These are phyloP conservation scores for Penicillium sp. DNA, from an alignment of 2,329 filamentous ascomycete genomes.

Conservation along the genomic window DNA sequence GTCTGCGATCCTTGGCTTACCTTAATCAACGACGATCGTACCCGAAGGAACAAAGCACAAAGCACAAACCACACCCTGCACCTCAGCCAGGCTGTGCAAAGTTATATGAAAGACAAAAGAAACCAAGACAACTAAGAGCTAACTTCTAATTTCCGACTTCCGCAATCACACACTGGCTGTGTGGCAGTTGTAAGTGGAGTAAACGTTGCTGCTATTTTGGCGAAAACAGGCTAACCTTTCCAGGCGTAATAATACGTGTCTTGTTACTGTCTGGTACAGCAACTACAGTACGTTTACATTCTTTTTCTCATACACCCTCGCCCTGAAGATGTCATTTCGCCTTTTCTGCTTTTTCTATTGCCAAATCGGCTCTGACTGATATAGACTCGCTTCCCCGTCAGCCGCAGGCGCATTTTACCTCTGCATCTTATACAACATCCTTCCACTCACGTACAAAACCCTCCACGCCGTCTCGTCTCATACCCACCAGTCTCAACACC, in stretches of 20 bases:
- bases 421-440: too few relatives aligned
- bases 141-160: conserved; percentile 1
- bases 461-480: background rate
- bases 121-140: background rate
- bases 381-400: background rate
- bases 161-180: conserved; percentile 2
- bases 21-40: conserved; percentile 5
- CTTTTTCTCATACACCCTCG: background rate
- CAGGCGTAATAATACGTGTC: conserved; percentile 12
- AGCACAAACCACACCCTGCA: background rate
- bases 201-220: conserved; percentile 24
- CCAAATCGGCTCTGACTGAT: background rate
- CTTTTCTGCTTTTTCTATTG: background rate
- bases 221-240: conserved; percentile 10
- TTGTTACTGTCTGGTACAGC: conserved; percentile 22
- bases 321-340: background rate
- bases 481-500: background rate
- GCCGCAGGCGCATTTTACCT: background rate
- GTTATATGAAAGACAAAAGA: background rate
- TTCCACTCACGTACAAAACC: too few relatives aligned
- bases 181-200: conserved; percentile 19
- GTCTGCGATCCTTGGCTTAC: conserved; percentile 7
- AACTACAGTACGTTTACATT: conserved; percentile 10
- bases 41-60: background rate
- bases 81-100: background rate